Evolutionary conservation across 306 rosid genomes (phyloP), one percentile per base, ranked within the genome.

Genomic region (Lotus japonicus): DNA sequence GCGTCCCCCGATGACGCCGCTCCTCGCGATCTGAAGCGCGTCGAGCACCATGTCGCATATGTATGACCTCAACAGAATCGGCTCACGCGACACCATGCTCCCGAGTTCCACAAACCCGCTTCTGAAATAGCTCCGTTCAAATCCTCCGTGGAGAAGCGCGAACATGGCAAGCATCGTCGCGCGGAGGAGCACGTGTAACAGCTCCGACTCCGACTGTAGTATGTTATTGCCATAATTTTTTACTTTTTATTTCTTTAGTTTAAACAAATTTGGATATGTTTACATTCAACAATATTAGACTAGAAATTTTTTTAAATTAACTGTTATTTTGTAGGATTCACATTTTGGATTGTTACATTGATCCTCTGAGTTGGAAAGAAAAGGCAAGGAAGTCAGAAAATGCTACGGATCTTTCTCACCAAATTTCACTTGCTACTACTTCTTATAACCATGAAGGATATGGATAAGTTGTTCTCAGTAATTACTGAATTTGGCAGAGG

Each of bases 351-450:
- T 92, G 96, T 84, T 92, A 88, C 77, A 80, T 95, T 3, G 98
- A 92, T 81, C 97, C 98, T 77, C 97, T 90, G 58, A 97, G 94
- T 68, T 92, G 98, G 98, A 92, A 87, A 76, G 86, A 86, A 14
- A 80, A 61, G 70, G 64, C 72, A 28, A 38, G 58, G 71, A 81
- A 79, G 68, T 58, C 86, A 70, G 85, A 61, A 75, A 67, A 59
- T 48, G 41, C 31, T 39, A 49, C 14, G 3, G 74, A 73, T 46
- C 5, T 52, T 79, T 58, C 85, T 56, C 53, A 11, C 14, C 85
- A 85, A 82, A 81, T 45, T 76, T 78, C 80, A 13, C 9, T 70
- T 42, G 15, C 70, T 55, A 64, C 72, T 68, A 81, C 62, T 72
- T 43, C 78, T 64, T 88, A 82, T 77, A 76, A 76, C 78, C 18